Conservation (phyloP, 768 basidiomycete genomes). For the Infundibulicybe gibba region DNA sequence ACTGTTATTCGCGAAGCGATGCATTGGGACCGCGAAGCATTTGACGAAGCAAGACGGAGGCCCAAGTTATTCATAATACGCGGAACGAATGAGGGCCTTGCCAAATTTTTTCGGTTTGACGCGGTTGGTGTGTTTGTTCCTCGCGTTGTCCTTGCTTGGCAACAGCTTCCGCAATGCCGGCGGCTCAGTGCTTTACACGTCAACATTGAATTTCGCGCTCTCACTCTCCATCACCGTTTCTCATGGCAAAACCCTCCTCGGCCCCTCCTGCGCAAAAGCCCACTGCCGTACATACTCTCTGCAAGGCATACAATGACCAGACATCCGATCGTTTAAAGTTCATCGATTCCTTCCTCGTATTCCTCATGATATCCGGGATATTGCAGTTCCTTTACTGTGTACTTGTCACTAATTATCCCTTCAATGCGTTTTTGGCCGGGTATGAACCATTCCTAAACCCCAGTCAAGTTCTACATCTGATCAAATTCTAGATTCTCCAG, state of each 20-base stretch:
- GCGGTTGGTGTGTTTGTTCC: slow-evolving; percentile 13
- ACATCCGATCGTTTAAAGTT: slow-evolving; percentile 88
- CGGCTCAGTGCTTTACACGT: slow-evolving; percentile 14
- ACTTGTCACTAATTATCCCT: slow-evolving; percentile 89
- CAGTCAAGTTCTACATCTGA: not conserved
- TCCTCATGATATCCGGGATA: slow-evolving; percentile 88
- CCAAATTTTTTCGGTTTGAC: slow-evolving; percentile 3
- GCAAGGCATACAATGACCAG: slow-evolving; percentile 71
- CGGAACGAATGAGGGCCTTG: slow-evolving; percentile 2
- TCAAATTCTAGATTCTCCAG: slow-evolving; percentile 71
- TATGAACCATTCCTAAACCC: slow-evolving; percentile 33
- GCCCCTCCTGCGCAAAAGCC: slow-evolving; percentile 20
- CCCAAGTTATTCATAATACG: slow-evolving; percentile 22
- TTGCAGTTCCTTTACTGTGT: slow-evolving; percentile 91
- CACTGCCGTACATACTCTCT: slow-evolving; percentile 52
- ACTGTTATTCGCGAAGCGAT: slow-evolving; percentile 6
- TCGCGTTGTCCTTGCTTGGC: slow-evolving; percentile 27
- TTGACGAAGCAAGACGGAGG: slow-evolving; percentile 23
- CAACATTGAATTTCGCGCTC: not conserved
- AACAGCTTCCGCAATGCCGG: slow-evolving; percentile 16
- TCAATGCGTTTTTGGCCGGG: slow-evolving; percentile 97
- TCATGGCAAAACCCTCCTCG: slow-evolving; percentile 28
- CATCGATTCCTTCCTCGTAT: slow-evolving; percentile 89
- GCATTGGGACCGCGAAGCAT: slow-evolving; percentile 5
- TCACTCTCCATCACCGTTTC: not conserved